Evolutionary conservation across 441 rosid species (phyloP).

Genomic region (Adansonia madagascariensis): DNA sequence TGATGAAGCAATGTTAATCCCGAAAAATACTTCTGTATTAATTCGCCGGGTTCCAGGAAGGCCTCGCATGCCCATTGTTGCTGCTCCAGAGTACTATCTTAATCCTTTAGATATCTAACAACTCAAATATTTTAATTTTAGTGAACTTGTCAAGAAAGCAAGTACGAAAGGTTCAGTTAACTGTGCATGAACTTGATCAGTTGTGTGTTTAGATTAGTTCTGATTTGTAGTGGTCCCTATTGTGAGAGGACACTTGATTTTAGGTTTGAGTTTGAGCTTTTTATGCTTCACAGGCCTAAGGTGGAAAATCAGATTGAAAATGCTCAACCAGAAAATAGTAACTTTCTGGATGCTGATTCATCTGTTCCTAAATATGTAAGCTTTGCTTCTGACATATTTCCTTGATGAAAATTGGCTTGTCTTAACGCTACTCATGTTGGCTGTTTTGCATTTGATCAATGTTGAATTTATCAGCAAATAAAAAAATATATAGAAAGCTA

Average conservation of each 20-base stretch:
- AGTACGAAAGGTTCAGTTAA: background rate
- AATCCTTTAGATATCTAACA: slow-evolving; percentile 45
- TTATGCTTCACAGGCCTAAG: slow-evolving; percentile 65
- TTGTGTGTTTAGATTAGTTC: slow-evolving; percentile 16
- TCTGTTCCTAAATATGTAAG: slow-evolving; percentile 73
- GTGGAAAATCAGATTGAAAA: slow-evolving; percentile 54
- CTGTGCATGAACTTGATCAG: slow-evolving; percentile 1
- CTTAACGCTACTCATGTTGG: no score
- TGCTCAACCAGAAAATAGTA: slow-evolving; percentile 52
- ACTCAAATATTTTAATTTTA: slow-evolving; percentile 22
- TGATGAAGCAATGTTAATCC: slow-evolving; percentile 95
- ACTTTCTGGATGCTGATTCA: slow-evolving; percentile 53
- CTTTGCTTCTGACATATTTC: slow-evolving; percentile 1
- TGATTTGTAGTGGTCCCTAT: slow-evolving; percentile 12
- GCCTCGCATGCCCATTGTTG: slow-evolving; percentile 93
- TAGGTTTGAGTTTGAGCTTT: slow-evolving; percentile 35
- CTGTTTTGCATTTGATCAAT: no score
- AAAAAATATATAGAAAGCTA: no score
- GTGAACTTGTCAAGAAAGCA: slow-evolving; percentile 16
- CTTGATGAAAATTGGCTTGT: no score
- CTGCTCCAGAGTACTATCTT: slow-evolving; percentile 83
- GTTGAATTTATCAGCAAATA: no score
- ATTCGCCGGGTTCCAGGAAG: slow-evolving; percentile 98
- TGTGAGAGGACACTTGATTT: slow-evolving; percentile 25
- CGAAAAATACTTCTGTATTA: slow-evolving; percentile 95